Conservation (phyloP, 495 filamentous ascomycete genomes). For the Penicillium mononematosum region DNA sequence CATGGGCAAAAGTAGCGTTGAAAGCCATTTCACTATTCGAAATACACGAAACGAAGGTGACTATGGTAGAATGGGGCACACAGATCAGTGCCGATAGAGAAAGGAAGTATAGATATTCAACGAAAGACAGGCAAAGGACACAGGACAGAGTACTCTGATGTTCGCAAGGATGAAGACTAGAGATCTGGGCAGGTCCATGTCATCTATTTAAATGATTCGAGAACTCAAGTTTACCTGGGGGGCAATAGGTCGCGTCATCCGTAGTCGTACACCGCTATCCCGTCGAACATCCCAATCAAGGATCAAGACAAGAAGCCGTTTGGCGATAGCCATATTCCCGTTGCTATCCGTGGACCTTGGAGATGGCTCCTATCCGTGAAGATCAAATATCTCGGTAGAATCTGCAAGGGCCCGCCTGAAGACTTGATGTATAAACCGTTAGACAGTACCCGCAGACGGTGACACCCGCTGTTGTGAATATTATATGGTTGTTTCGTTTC, state of each 20-base stretch:
- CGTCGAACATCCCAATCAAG: constrained; percentile 29
- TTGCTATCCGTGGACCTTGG: constrained; percentile 19
- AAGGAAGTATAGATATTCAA: constrained; percentile 1
- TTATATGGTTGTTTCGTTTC: neutral
- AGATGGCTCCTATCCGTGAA: constrained; percentile 23
- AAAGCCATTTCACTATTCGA: constrained; percentile 11
- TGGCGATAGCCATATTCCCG: constrained; percentile 25
- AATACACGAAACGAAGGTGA: neutral
- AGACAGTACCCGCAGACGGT: constrained; percentile 20
- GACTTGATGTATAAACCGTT: constrained; percentile 36
- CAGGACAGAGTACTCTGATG: neutral
- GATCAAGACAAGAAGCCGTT: constrained; percentile 23
- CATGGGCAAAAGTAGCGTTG: neutral
- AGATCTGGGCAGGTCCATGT: constrained; percentile 4
- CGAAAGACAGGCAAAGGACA: constrained; percentile 1
- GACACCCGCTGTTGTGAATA: constrained; percentile 20
- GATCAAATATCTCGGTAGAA: constrained; percentile 21
- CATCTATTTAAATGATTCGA: constrained; percentile 22
- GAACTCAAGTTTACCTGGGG: constrained; percentile 13
- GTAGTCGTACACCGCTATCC: constrained; percentile 42
- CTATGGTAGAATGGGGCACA: neutral
- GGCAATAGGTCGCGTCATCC: constrained; percentile 16
- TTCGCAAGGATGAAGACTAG: neutral
- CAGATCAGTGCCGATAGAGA: neutral
- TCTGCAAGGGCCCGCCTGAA: constrained; percentile 45